Evolutionary conservation across 768 basidiomycete genomes (phyloP), one percentile per base, ranked within the genome.

Genomic region (Mycena rebaudengoi): DNA sequence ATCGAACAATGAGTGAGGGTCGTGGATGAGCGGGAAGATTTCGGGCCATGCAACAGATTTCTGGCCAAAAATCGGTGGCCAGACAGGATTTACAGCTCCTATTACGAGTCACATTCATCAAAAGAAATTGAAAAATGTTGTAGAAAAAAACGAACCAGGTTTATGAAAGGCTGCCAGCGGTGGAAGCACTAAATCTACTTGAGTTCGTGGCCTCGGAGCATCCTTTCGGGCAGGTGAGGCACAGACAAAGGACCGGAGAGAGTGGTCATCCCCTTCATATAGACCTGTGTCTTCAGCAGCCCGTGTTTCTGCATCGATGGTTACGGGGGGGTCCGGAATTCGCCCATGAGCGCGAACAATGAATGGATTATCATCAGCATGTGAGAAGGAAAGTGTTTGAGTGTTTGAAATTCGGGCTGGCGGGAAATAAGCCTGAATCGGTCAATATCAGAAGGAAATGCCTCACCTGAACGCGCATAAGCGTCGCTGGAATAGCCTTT

Each of bases 21-120:
- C 21, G 45, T 13, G 14, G 3, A 58, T 46, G n/a, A 29, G 46
- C 28, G 2, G 46, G 14, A 48, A 48, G 5, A 48, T 29, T 18
- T 48, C 46, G 5, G 28, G 18, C 41, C 56, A 46, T 26, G 30
- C 33, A 11, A 44, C 33, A 11, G 32, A 58, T 25, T 58, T 16
- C 28, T 30, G 44, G 21, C 56, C 44, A 13, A 58, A 33, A 18
- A 58, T 43, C 1, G 21, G 10, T n/a, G 44, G 26, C 56, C 40
- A 58, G 12, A 58, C 40, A 3, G 56, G 33, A 35, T 58, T 67
- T 1, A 56, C 63, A 26, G 59, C 63, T 7, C 41, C 46, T 48
- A 20, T 11, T 48, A 48, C n/a, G 13, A 29, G 12, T 37, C n/a
- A n/a, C 10, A 37, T 10, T 37, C 10, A 37, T 10, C 35, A 37